Evolutionary conservation across 306 rosid species (phyloP).

Genomic region (Sechiopsis laciniata): DNA sequence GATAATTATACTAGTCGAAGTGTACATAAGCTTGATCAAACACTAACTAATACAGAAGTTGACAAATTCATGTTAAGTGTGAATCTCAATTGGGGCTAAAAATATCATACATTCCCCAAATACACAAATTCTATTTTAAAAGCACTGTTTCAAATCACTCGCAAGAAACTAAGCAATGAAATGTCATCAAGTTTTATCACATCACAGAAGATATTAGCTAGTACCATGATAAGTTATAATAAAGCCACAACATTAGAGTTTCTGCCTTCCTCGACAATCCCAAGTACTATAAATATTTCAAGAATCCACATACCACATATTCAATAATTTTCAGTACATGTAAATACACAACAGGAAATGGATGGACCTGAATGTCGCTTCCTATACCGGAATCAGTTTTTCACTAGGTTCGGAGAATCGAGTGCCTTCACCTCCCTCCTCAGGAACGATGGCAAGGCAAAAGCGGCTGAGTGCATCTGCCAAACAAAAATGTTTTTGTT

Average conservation of each 20-base stretch:
- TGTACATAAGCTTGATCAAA: too few relatives aligned
- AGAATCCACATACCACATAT: neutral
- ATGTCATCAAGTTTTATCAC: neutral
- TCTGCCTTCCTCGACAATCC: neutral
- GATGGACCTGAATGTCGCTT: neutral
- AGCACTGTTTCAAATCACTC: neutral
- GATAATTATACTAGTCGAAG: too few relatives aligned
- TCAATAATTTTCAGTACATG: neutral
- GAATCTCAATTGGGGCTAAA: neutral
- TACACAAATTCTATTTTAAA: neutral
- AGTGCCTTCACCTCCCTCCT: constrained; percentile 50
- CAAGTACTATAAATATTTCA: neutral
- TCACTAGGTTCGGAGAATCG: constrained; percentile 14
- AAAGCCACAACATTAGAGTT: neutral
- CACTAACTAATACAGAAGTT: too few relatives aligned
- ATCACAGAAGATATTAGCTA: neutral
- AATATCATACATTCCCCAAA: neutral
- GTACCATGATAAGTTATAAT: neutral
- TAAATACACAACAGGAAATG: constrained; percentile 2
- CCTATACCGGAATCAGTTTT: neutral
- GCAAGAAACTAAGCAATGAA: neutral
- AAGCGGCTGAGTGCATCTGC: constrained; percentile 84
- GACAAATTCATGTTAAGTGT: neutral
- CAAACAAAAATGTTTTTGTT: neutral
- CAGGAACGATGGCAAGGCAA: constrained; percentile 61